phyloP scores from a whole-genome alignment of 2,329 filamentous ascomycete genomes.

The Nigrospora osmanthi region DNA sequence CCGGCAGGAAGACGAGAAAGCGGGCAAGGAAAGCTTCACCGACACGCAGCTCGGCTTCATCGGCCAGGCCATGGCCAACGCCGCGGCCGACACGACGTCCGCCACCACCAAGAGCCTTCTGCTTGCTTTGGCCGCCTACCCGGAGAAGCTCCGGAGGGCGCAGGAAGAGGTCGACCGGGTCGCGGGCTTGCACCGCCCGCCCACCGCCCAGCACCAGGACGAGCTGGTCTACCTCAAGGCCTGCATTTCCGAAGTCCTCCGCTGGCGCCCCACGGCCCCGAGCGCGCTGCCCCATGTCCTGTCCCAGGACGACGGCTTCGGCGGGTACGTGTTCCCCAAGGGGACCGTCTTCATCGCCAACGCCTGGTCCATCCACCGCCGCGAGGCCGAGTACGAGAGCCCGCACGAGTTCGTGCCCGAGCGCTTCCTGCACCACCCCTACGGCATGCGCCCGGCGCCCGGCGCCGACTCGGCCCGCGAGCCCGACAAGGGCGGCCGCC shows the following conservation, averaged over 20 bases:
- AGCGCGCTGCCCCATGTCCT: slow-evolving; percentile 30
- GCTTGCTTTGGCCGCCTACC: slow-evolving; percentile 1
- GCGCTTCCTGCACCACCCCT: not conserved
- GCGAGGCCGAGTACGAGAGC: slow-evolving; percentile 27
- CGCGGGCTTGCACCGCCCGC: not conserved
- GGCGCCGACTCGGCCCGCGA: not conserved
- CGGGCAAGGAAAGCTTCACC: slow-evolving; percentile 1
- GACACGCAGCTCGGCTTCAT: slow-evolving; percentile 1
- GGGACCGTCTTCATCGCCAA: slow-evolving; percentile 34
- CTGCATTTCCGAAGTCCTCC: slow-evolving; percentile 13
- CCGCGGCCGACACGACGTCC: slow-evolving; percentile 1
- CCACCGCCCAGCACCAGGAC: not conserved
- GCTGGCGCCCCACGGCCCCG: slow-evolving; percentile 33
- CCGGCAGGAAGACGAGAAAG: not conserved
- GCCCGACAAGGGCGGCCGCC: not conserved
- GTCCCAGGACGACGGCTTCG: slow-evolving; percentile 23
- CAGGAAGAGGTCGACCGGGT: not conserved
- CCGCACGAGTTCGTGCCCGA: not conserved
- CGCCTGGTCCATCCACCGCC: slow-evolving; percentile 27
- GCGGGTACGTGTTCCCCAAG: slow-evolving; percentile 31
- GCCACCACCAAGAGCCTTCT: slow-evolving; percentile 3
- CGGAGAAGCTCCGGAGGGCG: not conserved
- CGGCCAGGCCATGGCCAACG: slow-evolving; percentile 1
- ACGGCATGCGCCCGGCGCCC: not conserved
- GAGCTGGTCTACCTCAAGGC: not conserved